Evolutionary conservation across 225 moss, liverwort and hornwort genomes (phyloP).

Genomic region (Bryoerythrophyllum caledonicum): DNA sequence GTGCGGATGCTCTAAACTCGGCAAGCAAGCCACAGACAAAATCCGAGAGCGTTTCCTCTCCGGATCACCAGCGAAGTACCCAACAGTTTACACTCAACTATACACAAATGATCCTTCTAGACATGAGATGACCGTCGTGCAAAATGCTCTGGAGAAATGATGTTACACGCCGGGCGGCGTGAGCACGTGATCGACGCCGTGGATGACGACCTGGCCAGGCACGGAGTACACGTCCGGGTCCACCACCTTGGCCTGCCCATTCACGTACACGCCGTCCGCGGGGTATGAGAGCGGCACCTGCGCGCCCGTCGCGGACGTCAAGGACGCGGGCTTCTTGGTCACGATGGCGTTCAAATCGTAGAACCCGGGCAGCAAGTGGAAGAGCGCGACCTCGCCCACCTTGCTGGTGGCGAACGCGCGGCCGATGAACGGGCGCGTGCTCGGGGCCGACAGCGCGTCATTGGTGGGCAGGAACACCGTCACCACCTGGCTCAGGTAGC

Average conservation of each 20-base stretch:
- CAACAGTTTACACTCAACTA: conserved; percentile 4
- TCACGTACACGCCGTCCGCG: conserved; percentile 22
- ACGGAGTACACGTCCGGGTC: conserved; percentile 52
- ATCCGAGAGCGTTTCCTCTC: conserved; percentile 5
- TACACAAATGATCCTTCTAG: conserved; percentile 12
- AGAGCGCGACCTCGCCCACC: conserved; percentile 20
- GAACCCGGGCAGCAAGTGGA: conserved; percentile 42
- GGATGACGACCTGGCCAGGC: conserved; percentile 43
- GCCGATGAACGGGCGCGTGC: conserved; percentile 23
- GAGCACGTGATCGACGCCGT: conserved; percentile 60
- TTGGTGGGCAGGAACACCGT: conserved; percentile 62
- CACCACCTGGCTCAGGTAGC: conserved; percentile 12
- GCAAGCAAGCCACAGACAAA: not conserved
- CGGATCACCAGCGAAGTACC: not conserved
- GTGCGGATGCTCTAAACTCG: too few relatives aligned
- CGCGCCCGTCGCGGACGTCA: conserved; percentile 33
- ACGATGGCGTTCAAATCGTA: conserved; percentile 31
- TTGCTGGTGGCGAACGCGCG: conserved; percentile 31
- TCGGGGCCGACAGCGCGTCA: conserved; percentile 26
- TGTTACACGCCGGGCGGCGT: conserved; percentile 33
- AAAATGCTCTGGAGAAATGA: not conserved
- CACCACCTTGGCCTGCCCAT: conserved; percentile 34
- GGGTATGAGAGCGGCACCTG: conserved; percentile 25
- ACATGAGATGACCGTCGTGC: not conserved
- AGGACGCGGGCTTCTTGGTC: not conserved